A percentile compares a stretch with the other conserved stretches of the same genome.
Conservation (phyloP, 1,139 yeast genomes). For the Geotrichum histeridarum region DNA sequence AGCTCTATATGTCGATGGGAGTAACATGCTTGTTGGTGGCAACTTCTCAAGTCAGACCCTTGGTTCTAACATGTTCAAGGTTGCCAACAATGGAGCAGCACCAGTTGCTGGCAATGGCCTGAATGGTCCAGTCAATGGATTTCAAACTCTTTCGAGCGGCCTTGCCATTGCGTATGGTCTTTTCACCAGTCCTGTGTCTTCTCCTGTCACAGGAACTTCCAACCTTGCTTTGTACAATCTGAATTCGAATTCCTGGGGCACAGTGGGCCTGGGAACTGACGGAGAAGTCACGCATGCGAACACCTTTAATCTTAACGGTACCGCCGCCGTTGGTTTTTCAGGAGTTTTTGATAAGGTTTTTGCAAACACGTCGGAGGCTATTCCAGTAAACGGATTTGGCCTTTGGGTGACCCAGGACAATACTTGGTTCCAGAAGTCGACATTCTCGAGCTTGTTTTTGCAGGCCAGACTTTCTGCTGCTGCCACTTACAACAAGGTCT, state of each 20-base stretch:
- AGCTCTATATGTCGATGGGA: conserved; percentile 11
- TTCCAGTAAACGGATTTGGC: conserved; percentile 23
- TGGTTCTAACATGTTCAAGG: conserved; percentile 27
- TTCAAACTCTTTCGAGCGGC: conserved; percentile 20
- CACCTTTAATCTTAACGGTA: conserved; percentile 27
- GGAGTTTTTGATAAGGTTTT: conserved; percentile 25
- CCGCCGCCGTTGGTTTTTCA: conserved; percentile 41
- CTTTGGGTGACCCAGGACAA: conserved; percentile 29
- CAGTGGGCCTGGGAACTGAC: conserved; percentile 29
- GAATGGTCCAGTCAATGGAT: conserved; percentile 37
- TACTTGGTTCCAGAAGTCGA: conserved; percentile 29
- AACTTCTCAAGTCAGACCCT: conserved; percentile 41
- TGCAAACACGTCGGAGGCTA: conserved; percentile 19
- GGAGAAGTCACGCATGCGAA: conserved; percentile 31
- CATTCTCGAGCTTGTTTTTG: conserved; percentile 20
- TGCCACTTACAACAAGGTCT: conserved; percentile 16
- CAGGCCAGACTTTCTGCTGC: conserved; percentile 24
- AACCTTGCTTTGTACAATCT: conserved; percentile 30
- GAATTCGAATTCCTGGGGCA: conserved; percentile 24
- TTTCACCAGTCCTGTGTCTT: conserved; percentile 34
- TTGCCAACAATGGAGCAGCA: conserved; percentile 31
- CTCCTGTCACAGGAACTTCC: conserved; percentile 15
- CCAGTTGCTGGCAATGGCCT: conserved; percentile 31
- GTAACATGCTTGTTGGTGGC: conserved; percentile 48
- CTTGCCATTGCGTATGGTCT: conserved; percentile 39